Conservation (phyloP, 352 stramenopile species). For the Pythium brachiatum region DNA sequence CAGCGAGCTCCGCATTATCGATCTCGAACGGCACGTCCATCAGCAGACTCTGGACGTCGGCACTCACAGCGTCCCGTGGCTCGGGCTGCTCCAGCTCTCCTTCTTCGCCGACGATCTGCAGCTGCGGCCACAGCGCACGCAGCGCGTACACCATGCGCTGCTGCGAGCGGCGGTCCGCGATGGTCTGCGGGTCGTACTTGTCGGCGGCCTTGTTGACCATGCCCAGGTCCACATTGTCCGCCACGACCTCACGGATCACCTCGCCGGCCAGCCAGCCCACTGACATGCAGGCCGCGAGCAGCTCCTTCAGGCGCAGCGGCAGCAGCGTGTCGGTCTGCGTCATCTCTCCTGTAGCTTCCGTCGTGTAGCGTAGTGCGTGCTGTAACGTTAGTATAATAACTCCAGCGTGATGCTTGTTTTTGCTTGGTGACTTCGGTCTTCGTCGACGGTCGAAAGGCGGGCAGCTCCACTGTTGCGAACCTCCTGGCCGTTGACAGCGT, state of each 20-base stretch:
- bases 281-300: constrained; percentile 62
- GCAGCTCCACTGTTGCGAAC: not conserved
- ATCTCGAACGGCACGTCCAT: constrained; percentile 20
- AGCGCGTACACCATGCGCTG: constrained; percentile 68
- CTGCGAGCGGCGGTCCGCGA: constrained; percentile 71
- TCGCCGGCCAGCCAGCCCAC: constrained; percentile 46
- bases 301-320: constrained; percentile 23
- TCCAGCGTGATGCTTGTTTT: too few relatives aligned
- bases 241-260: constrained; percentile 71
- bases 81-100: constrained; percentile 51
- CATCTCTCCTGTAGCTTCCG: not conserved
- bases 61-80: constrained; percentile 45
- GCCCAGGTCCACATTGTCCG: constrained; percentile 44
- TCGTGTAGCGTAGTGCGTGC: too few relatives aligned
- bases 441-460: not conserved
- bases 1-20: constrained; percentile 16
- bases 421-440: not conserved
- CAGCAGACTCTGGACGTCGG: constrained; percentile 35
- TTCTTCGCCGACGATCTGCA: constrained; percentile 70
- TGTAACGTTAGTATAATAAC: too few relatives aligned
- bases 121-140: constrained; percentile 45
- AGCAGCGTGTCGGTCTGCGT: constrained; percentile 10
- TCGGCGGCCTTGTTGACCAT: constrained; percentile 78
- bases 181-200: constrained; percentile 75
- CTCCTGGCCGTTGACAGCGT: constrained; percentile 19